Evolutionary conservation across 2,329 filamentous ascomycete genomes (phyloP).

Genomic region (Colletotrichum sansevieriae): DNA sequence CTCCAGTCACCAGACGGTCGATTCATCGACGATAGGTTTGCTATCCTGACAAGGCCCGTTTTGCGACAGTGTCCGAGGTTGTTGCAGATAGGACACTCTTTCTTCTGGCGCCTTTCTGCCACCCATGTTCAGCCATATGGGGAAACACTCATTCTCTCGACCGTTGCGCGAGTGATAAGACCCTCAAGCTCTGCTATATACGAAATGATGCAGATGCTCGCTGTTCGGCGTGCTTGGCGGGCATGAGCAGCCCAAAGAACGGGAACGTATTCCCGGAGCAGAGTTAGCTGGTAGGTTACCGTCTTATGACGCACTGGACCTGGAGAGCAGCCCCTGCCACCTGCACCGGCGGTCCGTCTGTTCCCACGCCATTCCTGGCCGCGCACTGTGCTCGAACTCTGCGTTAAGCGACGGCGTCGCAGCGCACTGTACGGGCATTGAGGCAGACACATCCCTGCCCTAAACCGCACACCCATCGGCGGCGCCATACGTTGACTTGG

Average conservation of each 20-base stretch:
- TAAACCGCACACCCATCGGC: slow-evolving; percentile 8
- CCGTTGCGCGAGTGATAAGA: neutral
- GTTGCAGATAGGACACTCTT: neutral
- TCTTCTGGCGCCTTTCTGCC: too few species aligned
- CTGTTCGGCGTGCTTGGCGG: neutral
- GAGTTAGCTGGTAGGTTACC: slow-evolving; percentile 29
- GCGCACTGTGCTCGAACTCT: slow-evolving; percentile 35
- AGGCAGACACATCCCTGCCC: slow-evolving; percentile 5
- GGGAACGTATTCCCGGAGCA: slow-evolving; percentile 18
- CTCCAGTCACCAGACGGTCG: slow-evolving; percentile 2
- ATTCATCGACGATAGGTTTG: slow-evolving; percentile 16
- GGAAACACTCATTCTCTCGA: too few species aligned
- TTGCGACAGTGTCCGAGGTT: neutral
- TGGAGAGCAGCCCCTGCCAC: slow-evolving; percentile 22
- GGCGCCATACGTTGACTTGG: slow-evolving; percentile 17
- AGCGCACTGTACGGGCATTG: slow-evolving; percentile 19
- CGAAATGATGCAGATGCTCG: slow-evolving; percentile 4
- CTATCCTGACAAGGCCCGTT: slow-evolving; percentile 9
- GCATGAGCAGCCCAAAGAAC: neutral
- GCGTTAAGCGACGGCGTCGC: slow-evolving; percentile 22
- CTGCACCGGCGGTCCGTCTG: neutral
- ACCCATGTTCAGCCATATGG: too few species aligned
- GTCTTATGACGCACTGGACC: slow-evolving; percentile 38
- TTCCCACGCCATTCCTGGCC: neutral
- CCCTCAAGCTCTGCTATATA: slow-evolving; percentile 18